These are phyloP conservation scores for Colletotrichum sojae DNA, from an alignment of 2,329 filamentous ascomycete species.

Conservation along the genomic window DNA sequence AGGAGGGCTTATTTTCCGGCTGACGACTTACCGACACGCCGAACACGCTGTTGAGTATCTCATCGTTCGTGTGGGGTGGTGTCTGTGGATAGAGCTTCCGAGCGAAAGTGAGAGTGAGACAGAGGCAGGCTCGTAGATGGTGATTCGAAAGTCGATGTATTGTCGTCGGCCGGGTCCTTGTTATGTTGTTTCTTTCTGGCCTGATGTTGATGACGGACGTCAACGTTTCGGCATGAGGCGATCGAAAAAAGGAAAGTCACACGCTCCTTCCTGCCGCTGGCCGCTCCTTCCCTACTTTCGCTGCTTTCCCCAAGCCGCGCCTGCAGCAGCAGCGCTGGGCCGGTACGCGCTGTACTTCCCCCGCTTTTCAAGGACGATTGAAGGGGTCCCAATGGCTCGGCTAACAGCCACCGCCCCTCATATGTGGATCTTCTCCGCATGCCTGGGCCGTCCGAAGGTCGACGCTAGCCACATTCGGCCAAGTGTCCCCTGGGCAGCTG, in stretches of 20 bases:
- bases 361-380: slow-evolving; percentile 26
- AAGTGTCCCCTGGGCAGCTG: background rate
- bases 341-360: slow-evolving; percentile 12
- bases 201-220: slow-evolving; percentile 1
- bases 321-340: slow-evolving; percentile 4
- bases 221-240: slow-evolving; percentile 15
- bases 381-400: slow-evolving; percentile 24
- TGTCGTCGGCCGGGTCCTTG: background rate
- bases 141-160: background rate
- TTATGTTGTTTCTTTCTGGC: slow-evolving; percentile 12
- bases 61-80: slow-evolving; percentile 16
- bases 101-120: background rate
- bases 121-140: background rate
- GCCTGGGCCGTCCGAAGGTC: slow-evolving; percentile 7
- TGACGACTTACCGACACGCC: slow-evolving; percentile 41
- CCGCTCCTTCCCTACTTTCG: slow-evolving; percentile 1
- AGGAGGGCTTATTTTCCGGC: background rate
- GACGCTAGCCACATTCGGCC: slow-evolving; percentile 1
- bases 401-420: slow-evolving; percentile 9
- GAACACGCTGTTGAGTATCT: slow-evolving; percentile 43
- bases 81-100: background rate
- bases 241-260: slow-evolving; percentile 31
- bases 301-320: slow-evolving; percentile 9
- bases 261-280: slow-evolving; percentile 19
- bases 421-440: slow-evolving; percentile 31